These are phyloP conservation scores for Halenospora varia DNA, from an alignment of 495 filamentous ascomycete species.

Conservation along the genomic window DNA sequence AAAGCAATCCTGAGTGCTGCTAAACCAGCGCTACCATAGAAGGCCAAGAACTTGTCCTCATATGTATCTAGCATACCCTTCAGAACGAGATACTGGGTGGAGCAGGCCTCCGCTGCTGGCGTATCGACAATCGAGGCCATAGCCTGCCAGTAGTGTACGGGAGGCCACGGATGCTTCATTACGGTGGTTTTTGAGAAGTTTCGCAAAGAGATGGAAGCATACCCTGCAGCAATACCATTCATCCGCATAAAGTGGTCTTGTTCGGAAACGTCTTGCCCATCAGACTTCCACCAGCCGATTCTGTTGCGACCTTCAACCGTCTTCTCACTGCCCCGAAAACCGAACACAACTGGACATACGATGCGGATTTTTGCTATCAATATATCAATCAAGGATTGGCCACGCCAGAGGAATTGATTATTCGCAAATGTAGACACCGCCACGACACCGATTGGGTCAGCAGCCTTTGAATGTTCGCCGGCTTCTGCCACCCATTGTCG, in stretches of 20 bases:
- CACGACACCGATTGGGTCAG: conserved; percentile 79
- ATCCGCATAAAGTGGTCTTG: conserved; percentile 74
- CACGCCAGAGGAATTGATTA: conserved; percentile 62
- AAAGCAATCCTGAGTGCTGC: conserved; percentile 61
- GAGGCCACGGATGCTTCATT: conserved; percentile 71
- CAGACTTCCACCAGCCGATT: conserved; percentile 74
- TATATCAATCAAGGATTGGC: conserved; percentile 73
- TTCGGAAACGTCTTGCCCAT: conserved; percentile 54
- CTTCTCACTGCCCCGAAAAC: conserved; percentile 71
- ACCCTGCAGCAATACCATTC: conserved; percentile 81
- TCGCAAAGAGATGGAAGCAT: conserved; percentile 71
- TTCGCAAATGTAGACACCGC: conserved; percentile 70
- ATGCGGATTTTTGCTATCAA: conserved; percentile 82
- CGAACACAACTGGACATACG: conserved; percentile 82
- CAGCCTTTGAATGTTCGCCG: conserved; percentile 60
- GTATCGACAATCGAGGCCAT: conserved; percentile 71
- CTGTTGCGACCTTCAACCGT: conserved; percentile 61
- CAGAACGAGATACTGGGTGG: conserved; percentile 76
- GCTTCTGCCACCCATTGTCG: conserved; percentile 74
- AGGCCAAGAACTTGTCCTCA: conserved; percentile 64
- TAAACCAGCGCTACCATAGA: conserved; percentile 70
- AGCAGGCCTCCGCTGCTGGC: conserved; percentile 57
- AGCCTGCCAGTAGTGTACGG: conserved; percentile 73
- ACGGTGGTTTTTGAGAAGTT: conserved; percentile 64
- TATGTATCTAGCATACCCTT: conserved; percentile 70